A percentile compares a stretch with the other conserved stretches of the same genome.
Conservation (phyloP, 768 basidiomycete species). For the Leccinum olivaceopallidum region DNA sequence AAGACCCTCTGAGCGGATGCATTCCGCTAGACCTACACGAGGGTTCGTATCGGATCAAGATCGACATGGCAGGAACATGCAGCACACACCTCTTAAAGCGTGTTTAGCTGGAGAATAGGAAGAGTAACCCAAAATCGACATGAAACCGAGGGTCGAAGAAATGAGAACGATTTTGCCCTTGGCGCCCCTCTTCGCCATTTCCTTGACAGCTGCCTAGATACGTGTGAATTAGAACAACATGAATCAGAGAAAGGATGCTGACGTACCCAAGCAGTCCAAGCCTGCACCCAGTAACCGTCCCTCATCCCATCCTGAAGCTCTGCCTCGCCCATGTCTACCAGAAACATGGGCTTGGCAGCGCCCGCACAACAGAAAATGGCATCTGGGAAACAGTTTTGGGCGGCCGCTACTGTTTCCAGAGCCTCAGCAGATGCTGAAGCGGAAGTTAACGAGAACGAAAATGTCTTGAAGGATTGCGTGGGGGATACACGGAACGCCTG, state of each 20-base stretch:
- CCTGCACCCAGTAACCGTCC: constrained; percentile 36
- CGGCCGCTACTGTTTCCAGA: constrained; percentile 56
- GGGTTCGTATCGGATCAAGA: neutral
- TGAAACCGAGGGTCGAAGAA: constrained; percentile 71
- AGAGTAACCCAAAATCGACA: constrained; percentile 76
- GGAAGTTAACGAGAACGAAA: constrained; percentile 64
- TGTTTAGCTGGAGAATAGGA: constrained; percentile 85
- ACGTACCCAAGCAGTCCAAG: constrained; percentile 51
- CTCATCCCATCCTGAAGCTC: constrained; percentile 50
- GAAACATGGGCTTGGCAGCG: constrained; percentile 65
- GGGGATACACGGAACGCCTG: constrained; percentile 55
- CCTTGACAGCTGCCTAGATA: constrained; percentile 61
- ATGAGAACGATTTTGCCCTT: constrained; percentile 77
- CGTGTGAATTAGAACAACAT: neutral
- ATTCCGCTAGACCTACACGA: constrained; percentile 73
- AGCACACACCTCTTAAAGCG: constrained; percentile 69
- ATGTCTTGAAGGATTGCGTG: constrained; percentile 60
- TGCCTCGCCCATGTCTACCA: constrained; percentile 65
- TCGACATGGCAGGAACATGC: neutral
- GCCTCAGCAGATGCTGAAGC: constrained; percentile 57
- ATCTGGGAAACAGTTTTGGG: constrained; percentile 66
- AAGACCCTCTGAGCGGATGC: constrained; percentile 74
- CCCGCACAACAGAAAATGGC: constrained; percentile 83
- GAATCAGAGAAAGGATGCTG: neutral
- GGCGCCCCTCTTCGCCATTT: constrained; percentile 56